phyloP scores from a whole-genome alignment of 768 basidiomycete genomes.

The Psilocybe sp. region DNA sequence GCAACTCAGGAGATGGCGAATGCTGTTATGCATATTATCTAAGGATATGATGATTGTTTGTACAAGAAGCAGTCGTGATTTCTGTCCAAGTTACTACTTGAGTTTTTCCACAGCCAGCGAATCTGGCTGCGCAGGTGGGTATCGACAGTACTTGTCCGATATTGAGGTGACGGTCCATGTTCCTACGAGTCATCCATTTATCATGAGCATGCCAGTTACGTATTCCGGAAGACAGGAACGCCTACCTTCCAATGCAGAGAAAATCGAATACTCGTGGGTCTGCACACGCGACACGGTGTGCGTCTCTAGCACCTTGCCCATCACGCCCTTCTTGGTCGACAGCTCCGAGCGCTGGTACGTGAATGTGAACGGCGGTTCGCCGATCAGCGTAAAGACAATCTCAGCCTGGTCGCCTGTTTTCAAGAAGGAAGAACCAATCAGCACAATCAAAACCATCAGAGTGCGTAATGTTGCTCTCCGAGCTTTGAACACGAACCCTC shows the following conservation, averaged over 20 bases:
- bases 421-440: constrained; percentile 1
- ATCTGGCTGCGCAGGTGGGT: constrained; percentile 74
- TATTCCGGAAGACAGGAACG: constrained; percentile 3
- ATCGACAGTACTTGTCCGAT: constrained; percentile 85
- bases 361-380: constrained; percentile 95
- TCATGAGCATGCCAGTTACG: neutral
- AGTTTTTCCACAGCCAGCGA: constrained; percentile 30
- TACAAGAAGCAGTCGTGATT: neutral
- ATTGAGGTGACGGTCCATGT: constrained; percentile 94
- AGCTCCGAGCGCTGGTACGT: constrained; percentile 87
- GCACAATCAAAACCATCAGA: too few species aligned
- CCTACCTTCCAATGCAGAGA: constrained; percentile 86
- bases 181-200: constrained; percentile 39
- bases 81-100: constrained; percentile 10
- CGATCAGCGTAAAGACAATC: constrained; percentile 85
- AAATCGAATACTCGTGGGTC: constrained; percentile 81
- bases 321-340: constrained; percentile 61
- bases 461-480: neutral
- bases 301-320: constrained; percentile 83
- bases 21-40: constrained; percentile 3
- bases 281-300: constrained; percentile 84
- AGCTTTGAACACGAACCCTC: constrained; percentile 59
- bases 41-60: neutral
- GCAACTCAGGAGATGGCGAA: too few species aligned
- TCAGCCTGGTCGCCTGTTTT: constrained; percentile 83